Percentiles rank a stretch among this genome's conserved stretches.
phyloP scores from a whole-genome alignment of 805 yeast species.

The Candida manassasensis region DNA sequence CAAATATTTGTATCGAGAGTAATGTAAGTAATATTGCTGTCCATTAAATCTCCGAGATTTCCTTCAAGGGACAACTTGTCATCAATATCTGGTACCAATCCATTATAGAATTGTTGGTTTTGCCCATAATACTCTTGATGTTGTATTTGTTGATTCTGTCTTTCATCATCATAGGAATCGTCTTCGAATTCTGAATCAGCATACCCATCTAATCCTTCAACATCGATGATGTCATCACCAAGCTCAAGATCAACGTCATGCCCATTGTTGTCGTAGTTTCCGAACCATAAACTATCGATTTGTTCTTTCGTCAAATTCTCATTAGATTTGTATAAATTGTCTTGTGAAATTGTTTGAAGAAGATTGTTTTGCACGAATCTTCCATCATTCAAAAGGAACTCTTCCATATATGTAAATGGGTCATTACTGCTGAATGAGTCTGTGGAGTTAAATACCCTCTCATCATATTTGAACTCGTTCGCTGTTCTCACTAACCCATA shows the following conservation, averaged over 20 bases:
- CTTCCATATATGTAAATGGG: constrained; percentile 23
- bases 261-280: constrained; percentile 12
- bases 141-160: constrained; percentile 5
- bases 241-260: constrained; percentile 8
- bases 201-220: constrained; percentile 20
- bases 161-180: constrained; percentile 14
- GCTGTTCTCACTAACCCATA: constrained; percentile 51
- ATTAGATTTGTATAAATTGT: constrained; percentile 18
- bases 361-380: constrained; percentile 39
- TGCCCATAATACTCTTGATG: background rate
- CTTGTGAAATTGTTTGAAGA: constrained; percentile 29
- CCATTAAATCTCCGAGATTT: constrained; percentile 54
- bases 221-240: constrained; percentile 17
- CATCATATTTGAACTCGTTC: constrained; percentile 42
- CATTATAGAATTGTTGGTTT: constrained; percentile 1
- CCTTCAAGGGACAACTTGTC: constrained; percentile 29
- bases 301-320: constrained; percentile 13
- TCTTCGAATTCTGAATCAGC: constrained; percentile 30
- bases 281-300: constrained; percentile 26
- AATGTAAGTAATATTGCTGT: constrained; percentile 50
- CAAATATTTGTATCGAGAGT: constrained; percentile 76
- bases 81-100: constrained; percentile 1
- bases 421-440: constrained; percentile 15
- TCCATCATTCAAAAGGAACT: constrained; percentile 36
- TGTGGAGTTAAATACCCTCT: constrained; percentile 19